phyloP scores from a whole-genome alignment of 2,329 filamentous ascomycete genomes.

The Penicillium psychrosexuale region DNA sequence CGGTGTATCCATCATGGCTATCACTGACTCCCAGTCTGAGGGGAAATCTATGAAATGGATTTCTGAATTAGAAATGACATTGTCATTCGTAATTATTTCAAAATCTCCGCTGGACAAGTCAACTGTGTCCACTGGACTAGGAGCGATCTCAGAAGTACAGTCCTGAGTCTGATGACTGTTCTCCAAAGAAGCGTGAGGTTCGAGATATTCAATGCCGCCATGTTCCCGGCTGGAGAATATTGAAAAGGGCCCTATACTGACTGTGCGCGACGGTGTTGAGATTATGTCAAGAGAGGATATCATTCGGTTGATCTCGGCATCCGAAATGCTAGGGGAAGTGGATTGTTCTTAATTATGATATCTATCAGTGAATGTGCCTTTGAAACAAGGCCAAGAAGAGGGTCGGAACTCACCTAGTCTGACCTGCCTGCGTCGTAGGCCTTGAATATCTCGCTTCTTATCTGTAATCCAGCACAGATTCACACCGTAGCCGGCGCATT shows the following conservation, averaged over 20 bases:
- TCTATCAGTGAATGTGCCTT: neutral
- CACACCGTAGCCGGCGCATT: constrained; percentile 11
- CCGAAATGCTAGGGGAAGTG: neutral
- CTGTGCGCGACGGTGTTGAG: neutral
- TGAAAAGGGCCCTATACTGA: constrained; percentile 8
- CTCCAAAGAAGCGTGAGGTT: neutral
- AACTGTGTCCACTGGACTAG: neutral
- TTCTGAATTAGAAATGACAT: neutral
- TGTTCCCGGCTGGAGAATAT: neutral
- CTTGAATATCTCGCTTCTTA: neutral
- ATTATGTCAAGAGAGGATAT: constrained; percentile 3
- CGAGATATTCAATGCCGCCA: neutral
- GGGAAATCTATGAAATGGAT: neutral
- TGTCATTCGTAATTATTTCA: neutral
- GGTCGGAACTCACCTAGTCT: neutral
- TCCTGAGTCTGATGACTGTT: neutral
- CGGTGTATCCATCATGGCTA: neutral
- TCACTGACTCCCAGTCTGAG: neutral
- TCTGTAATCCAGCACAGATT: constrained; percentile 10
- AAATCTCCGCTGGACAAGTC: neutral
- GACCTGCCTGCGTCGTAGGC: neutral
- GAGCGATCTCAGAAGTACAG: neutral
- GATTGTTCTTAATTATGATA: neutral
- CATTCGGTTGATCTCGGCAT: constrained; percentile 3
- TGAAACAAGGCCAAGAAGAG: neutral